These are phyloP conservation scores for Pelagophyceae sp. DNA, from an alignment of 352 stramenopile species.

Conservation along the genomic window DNA sequence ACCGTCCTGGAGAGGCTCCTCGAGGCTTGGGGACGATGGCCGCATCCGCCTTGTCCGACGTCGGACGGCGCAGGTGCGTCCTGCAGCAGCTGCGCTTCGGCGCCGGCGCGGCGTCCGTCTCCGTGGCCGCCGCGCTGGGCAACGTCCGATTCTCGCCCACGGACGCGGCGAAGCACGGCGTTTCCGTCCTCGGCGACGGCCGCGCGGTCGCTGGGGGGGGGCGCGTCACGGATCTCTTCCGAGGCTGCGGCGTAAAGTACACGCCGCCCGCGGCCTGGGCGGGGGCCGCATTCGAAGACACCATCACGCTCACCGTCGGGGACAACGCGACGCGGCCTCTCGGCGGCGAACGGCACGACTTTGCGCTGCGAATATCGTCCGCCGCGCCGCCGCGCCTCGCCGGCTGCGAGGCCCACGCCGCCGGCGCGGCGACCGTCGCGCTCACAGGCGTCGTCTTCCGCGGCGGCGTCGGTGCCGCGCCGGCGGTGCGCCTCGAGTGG, in stretches of 20 bases:
- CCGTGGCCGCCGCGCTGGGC: neutral
- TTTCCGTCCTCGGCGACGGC: neutral
- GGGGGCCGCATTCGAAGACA: neutral
- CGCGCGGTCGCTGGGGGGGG: no score
- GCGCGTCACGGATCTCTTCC: neutral
- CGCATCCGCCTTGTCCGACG: no score
- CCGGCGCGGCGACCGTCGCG: neutral
- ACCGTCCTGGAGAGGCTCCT: no score
- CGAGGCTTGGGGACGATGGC: no score
- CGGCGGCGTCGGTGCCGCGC: no score
- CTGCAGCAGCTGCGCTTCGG: neutral
- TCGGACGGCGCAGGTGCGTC: no score
- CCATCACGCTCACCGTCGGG: neutral
- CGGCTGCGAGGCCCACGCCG: neutral
- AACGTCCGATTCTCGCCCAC: neutral
- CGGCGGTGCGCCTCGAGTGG: neutral
- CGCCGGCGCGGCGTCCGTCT: neutral
- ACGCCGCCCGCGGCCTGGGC: no score
- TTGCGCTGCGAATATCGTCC: no score
- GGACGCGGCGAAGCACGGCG: neutral
- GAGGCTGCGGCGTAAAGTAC: neutral
- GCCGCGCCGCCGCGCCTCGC: neutral
- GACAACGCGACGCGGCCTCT: neutral
- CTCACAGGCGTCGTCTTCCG: neutral
- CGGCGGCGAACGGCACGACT: neutral